phyloP scores from a whole-genome alignment of 202 grass and related monocot species.

The Zoysia matrella region DNA sequence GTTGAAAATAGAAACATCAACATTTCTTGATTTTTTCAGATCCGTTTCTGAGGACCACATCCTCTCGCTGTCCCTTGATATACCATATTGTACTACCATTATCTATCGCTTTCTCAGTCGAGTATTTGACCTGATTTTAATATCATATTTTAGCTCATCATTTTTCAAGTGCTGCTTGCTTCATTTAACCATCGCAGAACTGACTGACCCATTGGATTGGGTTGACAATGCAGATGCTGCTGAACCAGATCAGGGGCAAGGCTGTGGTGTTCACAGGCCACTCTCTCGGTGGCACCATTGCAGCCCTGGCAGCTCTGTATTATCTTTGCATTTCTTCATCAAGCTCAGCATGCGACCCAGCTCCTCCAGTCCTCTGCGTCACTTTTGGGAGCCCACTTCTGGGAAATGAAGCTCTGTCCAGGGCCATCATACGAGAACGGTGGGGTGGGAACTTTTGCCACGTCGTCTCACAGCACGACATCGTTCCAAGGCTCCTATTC shows the following conservation, averaged over 20 bases:
- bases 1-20: not conserved
- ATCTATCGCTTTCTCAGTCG: not conserved
- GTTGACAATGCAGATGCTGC: slow-evolving; percentile 57
- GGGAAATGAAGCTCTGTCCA: slow-evolving; percentile 69
- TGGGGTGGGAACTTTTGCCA: slow-evolving; percentile 85
- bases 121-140: not conserved
- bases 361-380: slow-evolving; percentile 68
- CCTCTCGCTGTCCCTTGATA: slow-evolving; percentile 1
- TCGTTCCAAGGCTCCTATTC: slow-evolving; percentile 83
- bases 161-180: not conserved
- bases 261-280: slow-evolving; percentile 87
- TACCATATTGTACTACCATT: not conserved
- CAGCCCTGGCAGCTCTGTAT: slow-evolving; percentile 66
- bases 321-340: slow-evolving; percentile 74
- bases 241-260: slow-evolving; percentile 75
- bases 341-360: slow-evolving; percentile 31
- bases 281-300: slow-evolving; percentile 74
- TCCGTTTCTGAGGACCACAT: slow-evolving; percentile 20
- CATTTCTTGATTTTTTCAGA: slow-evolving; percentile 33
- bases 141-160: not conserved
- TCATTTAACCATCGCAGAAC: not conserved
- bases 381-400: slow-evolving; percentile 86
- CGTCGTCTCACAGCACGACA: slow-evolving; percentile 74
- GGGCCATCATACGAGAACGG: slow-evolving; percentile 72
- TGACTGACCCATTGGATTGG: not conserved